These are phyloP conservation scores for Aspergillus egyptiacus DNA, from an alignment of 495 filamentous ascomycete species.

Conservation along the genomic window DNA sequence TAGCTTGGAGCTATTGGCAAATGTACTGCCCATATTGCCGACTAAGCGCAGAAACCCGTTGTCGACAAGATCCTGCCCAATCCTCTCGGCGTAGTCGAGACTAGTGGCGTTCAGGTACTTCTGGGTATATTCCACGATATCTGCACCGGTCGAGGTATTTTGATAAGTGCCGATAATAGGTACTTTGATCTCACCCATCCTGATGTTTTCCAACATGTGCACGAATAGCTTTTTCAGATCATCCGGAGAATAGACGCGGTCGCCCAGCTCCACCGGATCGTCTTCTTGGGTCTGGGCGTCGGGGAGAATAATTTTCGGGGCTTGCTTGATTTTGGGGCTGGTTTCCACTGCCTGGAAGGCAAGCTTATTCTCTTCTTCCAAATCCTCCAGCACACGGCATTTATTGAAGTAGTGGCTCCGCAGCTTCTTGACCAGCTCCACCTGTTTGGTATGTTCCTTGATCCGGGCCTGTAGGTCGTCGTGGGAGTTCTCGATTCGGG, in stretches of 20 bases:
- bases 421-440: constrained; percentile 82
- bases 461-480: constrained; percentile 85
- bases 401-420: constrained; percentile 98
- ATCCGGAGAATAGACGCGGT: constrained; percentile 74
- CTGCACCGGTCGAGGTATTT: constrained; percentile 82
- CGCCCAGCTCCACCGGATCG: constrained; percentile 84
- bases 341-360: constrained; percentile 82
- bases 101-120: constrained; percentile 76
- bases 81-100: constrained; percentile 81
- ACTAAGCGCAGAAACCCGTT: constrained; percentile 85
- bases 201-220: constrained; percentile 83
- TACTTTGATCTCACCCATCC: constrained; percentile 84
- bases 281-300: constrained; percentile 56
- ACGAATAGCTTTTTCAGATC: constrained; percentile 82
- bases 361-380: constrained; percentile 98
- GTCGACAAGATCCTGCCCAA: constrained; percentile 86
- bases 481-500: constrained; percentile 85
- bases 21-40: constrained; percentile 89
- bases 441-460: constrained; percentile 88
- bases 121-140: constrained; percentile 93
- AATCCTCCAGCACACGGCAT: constrained; percentile 88
- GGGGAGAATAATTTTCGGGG: constrained; percentile 58
- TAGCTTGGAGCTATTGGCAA: constrained; percentile 95
- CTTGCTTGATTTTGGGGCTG: constrained; percentile 43
- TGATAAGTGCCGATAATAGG: constrained; percentile 91